A percentile compares a stretch with the other conserved stretches of the same genome.
phyloP scores from a whole-genome alignment of 108 stramenopile genomes.

The Bacterosira constricta region DNA sequence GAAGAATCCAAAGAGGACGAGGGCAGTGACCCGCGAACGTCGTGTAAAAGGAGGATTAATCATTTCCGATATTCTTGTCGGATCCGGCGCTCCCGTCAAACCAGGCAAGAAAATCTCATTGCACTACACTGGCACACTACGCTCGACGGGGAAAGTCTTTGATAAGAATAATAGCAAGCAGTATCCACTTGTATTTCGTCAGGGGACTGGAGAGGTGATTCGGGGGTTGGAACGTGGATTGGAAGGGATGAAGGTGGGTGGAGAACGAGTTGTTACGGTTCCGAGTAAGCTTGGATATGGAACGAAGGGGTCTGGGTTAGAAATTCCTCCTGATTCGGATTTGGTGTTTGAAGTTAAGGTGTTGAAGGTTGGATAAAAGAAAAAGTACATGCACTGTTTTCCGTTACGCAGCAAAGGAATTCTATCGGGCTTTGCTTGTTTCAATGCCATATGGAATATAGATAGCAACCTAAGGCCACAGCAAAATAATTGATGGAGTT shows the following conservation, averaged over 20 bases:
- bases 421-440: too few species aligned
- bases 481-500: too few species aligned
- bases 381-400: too few species aligned
- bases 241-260: constrained; percentile 67
- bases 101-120: constrained; percentile 49
- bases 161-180: constrained; percentile 51
- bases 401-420: too few species aligned
- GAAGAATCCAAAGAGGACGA: constrained; percentile 35
- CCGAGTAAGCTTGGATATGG: constrained; percentile 59
- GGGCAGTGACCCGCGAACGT: constrained; percentile 49
- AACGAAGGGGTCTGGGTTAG: constrained; percentile 37
- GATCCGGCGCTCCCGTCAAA: constrained; percentile 49
- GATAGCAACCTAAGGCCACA: too few species aligned
- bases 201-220: constrained; percentile 62
- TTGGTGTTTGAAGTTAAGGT: constrained; percentile 57
- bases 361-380: constrained; percentile 46
- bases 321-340: constrained; percentile 53
- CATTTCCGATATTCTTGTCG: constrained; percentile 48
- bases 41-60: constrained; percentile 49
- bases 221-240: constrained; percentile 63
- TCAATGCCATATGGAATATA: too few species aligned
- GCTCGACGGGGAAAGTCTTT: constrained; percentile 50
- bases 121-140: constrained; percentile 50
- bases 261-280: constrained; percentile 52
- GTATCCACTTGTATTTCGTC: constrained; percentile 57